Percentiles rank a stretch among this genome's conserved stretches.
Evolutionary conservation across 2,329 filamentous ascomycete genomes (phyloP).

Genomic region (Zymoseptoria passerinii): DNA sequence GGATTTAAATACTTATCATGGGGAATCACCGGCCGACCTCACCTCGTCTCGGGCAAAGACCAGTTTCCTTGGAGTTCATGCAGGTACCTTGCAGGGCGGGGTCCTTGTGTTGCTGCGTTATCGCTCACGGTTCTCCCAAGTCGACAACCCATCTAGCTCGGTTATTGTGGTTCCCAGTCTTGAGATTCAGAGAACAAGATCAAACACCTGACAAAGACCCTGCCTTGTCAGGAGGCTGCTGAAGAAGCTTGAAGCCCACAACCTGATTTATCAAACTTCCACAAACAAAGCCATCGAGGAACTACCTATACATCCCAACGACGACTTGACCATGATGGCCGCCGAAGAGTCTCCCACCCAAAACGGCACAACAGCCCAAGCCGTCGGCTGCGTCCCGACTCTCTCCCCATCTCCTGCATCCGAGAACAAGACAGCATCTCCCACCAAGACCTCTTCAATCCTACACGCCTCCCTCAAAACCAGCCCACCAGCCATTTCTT

Average conservation of each 20-base stretch:
- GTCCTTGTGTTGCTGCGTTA: neutral
- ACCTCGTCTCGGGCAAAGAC: neutral
- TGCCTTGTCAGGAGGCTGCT: too few species aligned
- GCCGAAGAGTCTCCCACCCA: neutral
- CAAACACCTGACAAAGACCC: too few species aligned
- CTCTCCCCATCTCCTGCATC: neutral
- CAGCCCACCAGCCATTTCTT: conserved; percentile 38
- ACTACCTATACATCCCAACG: neutral
- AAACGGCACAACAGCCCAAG: conserved; percentile 9
- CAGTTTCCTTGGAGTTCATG: neutral
- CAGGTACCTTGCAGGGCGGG: neutral
- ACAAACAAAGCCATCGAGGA: too few species aligned
- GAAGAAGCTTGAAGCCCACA: too few species aligned
- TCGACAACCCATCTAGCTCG: too few species aligned
- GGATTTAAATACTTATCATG: neutral
- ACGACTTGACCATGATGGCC: neutral
- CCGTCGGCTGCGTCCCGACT: neutral
- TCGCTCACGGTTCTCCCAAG: too few species aligned
- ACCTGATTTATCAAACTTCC: too few species aligned
- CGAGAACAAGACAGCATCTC: neutral
- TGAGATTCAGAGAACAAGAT: too few species aligned
- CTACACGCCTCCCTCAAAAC: conserved; percentile 43
- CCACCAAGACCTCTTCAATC: conserved; percentile 23
- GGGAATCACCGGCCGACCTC: neutral
- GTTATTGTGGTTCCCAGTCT: too few species aligned